Percentiles rank a stretch among this genome's conserved stretches.
Evolutionary conservation across 2,329 filamentous ascomycete species (phyloP).

Genomic region (Phyllosticta citriasiana): DNA sequence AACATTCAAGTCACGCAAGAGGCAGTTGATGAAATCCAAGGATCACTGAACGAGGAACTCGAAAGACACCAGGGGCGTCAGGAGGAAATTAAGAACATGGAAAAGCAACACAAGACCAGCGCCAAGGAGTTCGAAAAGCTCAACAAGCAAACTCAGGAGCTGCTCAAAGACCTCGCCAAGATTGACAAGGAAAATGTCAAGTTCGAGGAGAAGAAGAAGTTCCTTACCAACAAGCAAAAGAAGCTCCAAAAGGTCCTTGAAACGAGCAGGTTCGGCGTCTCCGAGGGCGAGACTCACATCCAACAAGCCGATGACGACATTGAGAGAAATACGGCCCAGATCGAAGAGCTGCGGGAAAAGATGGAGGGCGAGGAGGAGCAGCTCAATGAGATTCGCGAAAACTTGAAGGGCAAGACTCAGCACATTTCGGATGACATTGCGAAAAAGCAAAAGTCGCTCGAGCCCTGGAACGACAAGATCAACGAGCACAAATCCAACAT

Average conservation of each 20-base stretch:
- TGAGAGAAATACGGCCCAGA: conserved; percentile 63
- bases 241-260: conserved; percentile 85
- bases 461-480: conserved; percentile 95
- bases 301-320: conserved; percentile 72
- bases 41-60: conserved; percentile 73
- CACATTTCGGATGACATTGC: conserved; percentile 88
- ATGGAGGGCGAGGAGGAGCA: conserved; percentile 74
- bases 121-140: conserved; percentile 72
- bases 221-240: conserved; percentile 79
- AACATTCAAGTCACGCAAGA: conserved; percentile 84
- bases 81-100: conserved; percentile 78
- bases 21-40: conserved; percentile 81
- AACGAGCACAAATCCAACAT: conserved; percentile 92
- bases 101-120: conserved; percentile 75
- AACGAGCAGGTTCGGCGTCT: conserved; percentile 62
- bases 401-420: conserved; percentile 90
- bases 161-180: conserved; percentile 80
- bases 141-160: conserved; percentile 68
- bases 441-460: conserved; percentile 81
- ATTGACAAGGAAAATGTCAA: conserved; percentile 97
- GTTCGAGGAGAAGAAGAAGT: conserved; percentile 95
- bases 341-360: conserved; percentile 62
- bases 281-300: conserved; percentile 67
- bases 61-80: conserved; percentile 87
- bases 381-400: conserved; percentile 71